Base-by-base conservation (phyloP, 2,329 filamentous ascomycete genomes). In the Colletotrichum gloeosporioides region DNA sequence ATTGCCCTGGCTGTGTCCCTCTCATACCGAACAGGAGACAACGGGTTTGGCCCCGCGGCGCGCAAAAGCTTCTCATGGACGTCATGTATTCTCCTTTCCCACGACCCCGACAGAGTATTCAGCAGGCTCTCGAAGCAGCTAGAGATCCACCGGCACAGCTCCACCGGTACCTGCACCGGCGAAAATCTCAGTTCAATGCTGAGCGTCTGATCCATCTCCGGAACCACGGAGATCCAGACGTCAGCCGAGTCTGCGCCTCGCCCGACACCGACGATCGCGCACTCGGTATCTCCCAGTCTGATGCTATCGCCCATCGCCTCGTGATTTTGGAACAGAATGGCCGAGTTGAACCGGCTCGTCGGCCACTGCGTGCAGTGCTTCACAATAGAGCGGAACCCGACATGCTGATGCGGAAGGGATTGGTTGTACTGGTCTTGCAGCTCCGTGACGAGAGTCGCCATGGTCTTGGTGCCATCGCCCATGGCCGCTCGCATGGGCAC, bases 121-220 rank as follows among this genome's bases (percentile, higher is more conserved):
- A 44, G 0, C 39, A 44, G 18, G 9, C 39, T 44, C 39, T 44
- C 18, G 39, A 44, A 44, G 18, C 0, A 4, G 0, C 39, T 1
- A 44, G 39, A 44, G 2, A n/a, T 44, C 39, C 39, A 44, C 10
- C 0, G 39, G 3, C 39, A 44, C 5, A 44, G 18, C 39, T 6
- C 39, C 3, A 7, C 9, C 18, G 39, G 9, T 3, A 44, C 39
- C 18, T 1, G 12, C 0, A 7, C 3, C 0, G 18, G 39, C 0
- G 39, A 44, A 44, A 44, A 44, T 1, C 39, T n/a, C 39, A 44
- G 1, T 4, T 44, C 39, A 1, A 44, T n/a, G 39, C 39, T 44
- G 39, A 44, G 18, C 3, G 39, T 44, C 3, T 44, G 39, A 44
- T 44, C 39, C 3, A 12, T 44, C 5, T 18, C 39, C 9, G 39